phyloP scores from a whole-genome alignment of 768 basidiomycete genomes.

The Mycena galopus region DNA sequence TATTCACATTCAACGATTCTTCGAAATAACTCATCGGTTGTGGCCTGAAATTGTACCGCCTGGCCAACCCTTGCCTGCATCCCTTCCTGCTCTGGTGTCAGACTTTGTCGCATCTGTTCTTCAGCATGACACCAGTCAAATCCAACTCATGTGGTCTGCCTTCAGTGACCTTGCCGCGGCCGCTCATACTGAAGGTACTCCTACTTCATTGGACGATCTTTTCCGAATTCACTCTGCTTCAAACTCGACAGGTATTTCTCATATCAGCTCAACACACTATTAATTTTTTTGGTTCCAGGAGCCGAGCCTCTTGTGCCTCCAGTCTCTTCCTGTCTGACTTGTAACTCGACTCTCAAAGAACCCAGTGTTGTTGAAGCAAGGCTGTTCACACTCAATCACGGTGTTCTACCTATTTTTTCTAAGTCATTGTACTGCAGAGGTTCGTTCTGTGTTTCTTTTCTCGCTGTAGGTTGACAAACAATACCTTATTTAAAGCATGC shows the following conservation, averaged over 20 bases:
- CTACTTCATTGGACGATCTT: background rate
- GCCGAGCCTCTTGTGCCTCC: background rate
- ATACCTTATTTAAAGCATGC: background rate
- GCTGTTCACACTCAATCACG: background rate
- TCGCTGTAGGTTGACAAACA: background rate
- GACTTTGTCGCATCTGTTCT: background rate
- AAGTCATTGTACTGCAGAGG: slow-evolving; percentile 5
- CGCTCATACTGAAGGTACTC: background rate
- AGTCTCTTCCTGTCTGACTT: background rate
- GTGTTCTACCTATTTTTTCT: background rate
- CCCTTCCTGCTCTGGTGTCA: background rate
- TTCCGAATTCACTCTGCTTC: background rate
- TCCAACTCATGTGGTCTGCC: background rate
- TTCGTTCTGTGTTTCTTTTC: background rate
- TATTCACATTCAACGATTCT: background rate
- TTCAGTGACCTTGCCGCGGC: background rate
- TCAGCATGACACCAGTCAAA: background rate
- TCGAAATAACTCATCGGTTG: background rate
- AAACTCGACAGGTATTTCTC: background rate
- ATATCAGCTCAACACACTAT: background rate
- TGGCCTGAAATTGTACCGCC: background rate
- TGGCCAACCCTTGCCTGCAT: background rate
- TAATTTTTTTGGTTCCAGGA: no score
- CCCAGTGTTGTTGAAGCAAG: background rate
- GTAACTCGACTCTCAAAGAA: background rate